Conservation (phyloP, 1,284 basidiomycete species). For the Pisolithus thermaeus region DNA sequence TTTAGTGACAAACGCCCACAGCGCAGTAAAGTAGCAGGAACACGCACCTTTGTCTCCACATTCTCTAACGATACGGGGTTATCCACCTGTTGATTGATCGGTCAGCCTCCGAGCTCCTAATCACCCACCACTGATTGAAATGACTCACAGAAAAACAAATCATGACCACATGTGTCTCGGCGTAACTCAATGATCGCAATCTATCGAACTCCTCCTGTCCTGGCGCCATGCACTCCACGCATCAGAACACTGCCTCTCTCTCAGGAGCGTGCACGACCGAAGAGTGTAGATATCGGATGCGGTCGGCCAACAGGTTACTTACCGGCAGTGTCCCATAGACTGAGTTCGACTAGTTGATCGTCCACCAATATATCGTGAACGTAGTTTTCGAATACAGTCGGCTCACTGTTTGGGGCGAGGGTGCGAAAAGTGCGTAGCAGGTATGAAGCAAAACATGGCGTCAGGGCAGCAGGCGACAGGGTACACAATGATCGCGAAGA, state of each 20-base stretch:
- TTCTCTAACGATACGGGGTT: constrained; percentile 90
- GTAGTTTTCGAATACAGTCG: constrained; percentile 91
- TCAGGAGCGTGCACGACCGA: neutral
- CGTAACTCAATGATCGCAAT: constrained; percentile 85
- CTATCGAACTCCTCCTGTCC: constrained; percentile 97
- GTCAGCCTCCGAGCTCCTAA: neutral
- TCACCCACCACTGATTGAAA: neutral
- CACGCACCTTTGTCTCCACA: constrained; percentile 77
- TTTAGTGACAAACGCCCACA: neutral
- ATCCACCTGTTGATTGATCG: constrained; percentile 57
- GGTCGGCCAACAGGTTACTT: constrained; percentile 21
- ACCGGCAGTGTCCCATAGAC: constrained; percentile 97
- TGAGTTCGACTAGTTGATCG: constrained; percentile 81
- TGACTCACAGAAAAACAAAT: constrained; percentile 82
- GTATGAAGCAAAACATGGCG: neutral
- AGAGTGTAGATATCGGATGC: constrained; percentile 1
- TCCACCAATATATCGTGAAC: constrained; percentile 83
- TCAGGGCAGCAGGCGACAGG: neutral
- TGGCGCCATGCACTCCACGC: constrained; percentile 31
- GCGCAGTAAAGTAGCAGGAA: neutral
- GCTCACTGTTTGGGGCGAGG: constrained; percentile 52
- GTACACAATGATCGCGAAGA: neutral
- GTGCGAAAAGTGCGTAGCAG: neutral
- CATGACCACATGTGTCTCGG: constrained; percentile 93
- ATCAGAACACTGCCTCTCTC: constrained; percentile 19